Conservation (phyloP, 768 basidiomycete species). For the Gymnopilus junonius region DNA sequence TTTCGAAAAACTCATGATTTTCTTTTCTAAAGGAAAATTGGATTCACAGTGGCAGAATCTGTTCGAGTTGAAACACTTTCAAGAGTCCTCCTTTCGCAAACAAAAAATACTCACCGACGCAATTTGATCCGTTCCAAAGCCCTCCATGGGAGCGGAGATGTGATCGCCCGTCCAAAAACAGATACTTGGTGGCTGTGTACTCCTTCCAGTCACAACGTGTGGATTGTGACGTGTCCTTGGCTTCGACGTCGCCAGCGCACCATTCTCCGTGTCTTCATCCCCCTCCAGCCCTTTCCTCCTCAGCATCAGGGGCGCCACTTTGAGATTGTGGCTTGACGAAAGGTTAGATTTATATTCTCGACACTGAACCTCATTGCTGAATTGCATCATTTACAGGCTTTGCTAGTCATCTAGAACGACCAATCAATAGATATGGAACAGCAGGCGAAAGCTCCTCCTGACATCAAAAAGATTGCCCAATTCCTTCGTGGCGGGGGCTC, state of each 20-base stretch:
- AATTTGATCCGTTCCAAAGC: neutral
- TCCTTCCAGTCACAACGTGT: slow-evolving; percentile 6
- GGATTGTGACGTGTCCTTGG: slow-evolving; percentile 23
- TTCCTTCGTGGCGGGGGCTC: slow-evolving; percentile 87
- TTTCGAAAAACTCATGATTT: too few relatives aligned
- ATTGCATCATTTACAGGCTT: neutral
- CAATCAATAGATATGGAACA: slow-evolving; percentile 55
- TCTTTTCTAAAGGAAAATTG: too few relatives aligned
- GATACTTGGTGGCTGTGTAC: slow-evolving; percentile 3
- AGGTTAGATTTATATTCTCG: neutral
- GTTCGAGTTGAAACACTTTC: too few relatives aligned
- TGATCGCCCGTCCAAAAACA: neutral
- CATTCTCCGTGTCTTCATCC: slow-evolving; percentile 5
- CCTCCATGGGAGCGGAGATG: neutral
- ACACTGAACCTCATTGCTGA: neutral
- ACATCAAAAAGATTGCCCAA: slow-evolving; percentile 81
- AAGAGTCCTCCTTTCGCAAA: too few relatives aligned
- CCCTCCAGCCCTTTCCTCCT: neutral
- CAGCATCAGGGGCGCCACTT: neutral
- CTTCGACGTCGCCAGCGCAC: slow-evolving; percentile 25
- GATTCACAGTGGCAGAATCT: too few relatives aligned
- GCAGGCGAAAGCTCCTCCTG: slow-evolving; percentile 78
- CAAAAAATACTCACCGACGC: neutral
- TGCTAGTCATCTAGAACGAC: neutral
- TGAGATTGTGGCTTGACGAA: neutral